These are phyloP conservation scores for Yamadazyma kitorensis DNA, from an alignment of 805 yeast species.

Conservation along the genomic window DNA sequence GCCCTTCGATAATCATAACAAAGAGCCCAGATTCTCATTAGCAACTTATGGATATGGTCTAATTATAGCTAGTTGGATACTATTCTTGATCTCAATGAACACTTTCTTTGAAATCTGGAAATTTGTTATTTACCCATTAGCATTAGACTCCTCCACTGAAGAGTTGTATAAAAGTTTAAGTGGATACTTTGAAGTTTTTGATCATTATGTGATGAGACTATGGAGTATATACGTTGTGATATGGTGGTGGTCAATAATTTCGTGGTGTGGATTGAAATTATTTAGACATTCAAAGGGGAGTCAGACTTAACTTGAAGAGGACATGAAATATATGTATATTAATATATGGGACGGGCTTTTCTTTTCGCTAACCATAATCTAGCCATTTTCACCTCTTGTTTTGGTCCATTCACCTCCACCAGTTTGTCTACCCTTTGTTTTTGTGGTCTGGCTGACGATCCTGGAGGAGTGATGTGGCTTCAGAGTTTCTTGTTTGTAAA, in stretches of 20 bases:
- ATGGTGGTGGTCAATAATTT: conserved; percentile 66
- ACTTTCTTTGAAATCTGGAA: conserved; percentile 36
- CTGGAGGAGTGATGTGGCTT: conserved; percentile 13
- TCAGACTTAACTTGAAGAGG: background rate
- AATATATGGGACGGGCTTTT: conserved; percentile 1
- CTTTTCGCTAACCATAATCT: no score
- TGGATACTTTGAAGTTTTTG: conserved; percentile 20
- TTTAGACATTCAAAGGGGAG: conserved; percentile 74
- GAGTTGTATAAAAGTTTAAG: conserved; percentile 13
- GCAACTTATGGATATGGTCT: conserved; percentile 27
- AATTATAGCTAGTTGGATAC: conserved; percentile 26
- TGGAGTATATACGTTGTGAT: conserved; percentile 41
- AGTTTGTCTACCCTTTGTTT: conserved; percentile 59
- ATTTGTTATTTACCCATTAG: conserved; percentile 30
- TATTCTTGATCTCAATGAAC: conserved; percentile 32
- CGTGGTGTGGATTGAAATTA: conserved; percentile 80
- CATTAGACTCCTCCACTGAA: conserved; percentile 6
- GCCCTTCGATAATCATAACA: background rate
- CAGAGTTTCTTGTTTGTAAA: conserved; percentile 29
- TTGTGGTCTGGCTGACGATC: conserved; percentile 17
- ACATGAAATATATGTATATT: conserved; percentile 2
- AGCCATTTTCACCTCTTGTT: conserved; percentile 65
- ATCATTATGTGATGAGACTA: conserved; percentile 28
- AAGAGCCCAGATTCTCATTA: conserved; percentile 1
- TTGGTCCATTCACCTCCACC: conserved; percentile 76